These are phyloP conservation scores for Drosera capensis DNA, from an alignment of 148 eudicot genomes.

Conservation along the genomic window DNA sequence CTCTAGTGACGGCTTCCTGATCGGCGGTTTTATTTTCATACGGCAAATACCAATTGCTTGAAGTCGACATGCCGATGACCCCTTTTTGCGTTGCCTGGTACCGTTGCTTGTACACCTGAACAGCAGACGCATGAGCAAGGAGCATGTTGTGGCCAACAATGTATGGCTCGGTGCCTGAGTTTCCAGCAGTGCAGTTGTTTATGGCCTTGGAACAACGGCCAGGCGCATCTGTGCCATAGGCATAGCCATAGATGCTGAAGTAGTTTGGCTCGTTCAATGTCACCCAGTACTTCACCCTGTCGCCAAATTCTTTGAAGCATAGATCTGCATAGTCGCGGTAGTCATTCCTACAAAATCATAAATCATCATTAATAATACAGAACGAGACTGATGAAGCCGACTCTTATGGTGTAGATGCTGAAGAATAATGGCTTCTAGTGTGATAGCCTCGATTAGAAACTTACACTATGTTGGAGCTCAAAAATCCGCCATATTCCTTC, in stretches of 20 bases:
- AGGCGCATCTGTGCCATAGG: slow-evolving; percentile 8
- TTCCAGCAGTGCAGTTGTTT: slow-evolving; percentile 12
- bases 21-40: neutral
- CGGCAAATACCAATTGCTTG: neutral
- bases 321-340: slow-evolving; percentile 16
- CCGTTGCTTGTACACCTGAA: slow-evolving; percentile 13
- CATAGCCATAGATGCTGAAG: slow-evolving; percentile 8
- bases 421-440: too few species aligned
- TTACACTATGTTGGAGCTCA: too few species aligned
- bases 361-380: too few species aligned
- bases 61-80: neutral
- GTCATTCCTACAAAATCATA: too few species aligned
- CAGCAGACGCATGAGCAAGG: slow-evolving; percentile 21
- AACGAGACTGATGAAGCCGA: too few species aligned
- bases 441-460: too few species aligned
- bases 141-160: slow-evolving; percentile 18
- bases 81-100: slow-evolving; percentile 10
- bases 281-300: slow-evolving; percentile 24
- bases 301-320: slow-evolving; percentile 20
- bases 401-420: too few species aligned
- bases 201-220: slow-evolving; percentile 12
- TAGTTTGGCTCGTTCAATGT: slow-evolving; percentile 23
- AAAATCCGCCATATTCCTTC: too few species aligned
- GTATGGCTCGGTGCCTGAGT: slow-evolving; percentile 20
- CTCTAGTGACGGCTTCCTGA: too few species aligned